Evolutionary conservation across 1,139 yeast species (phyloP), one percentile per base, ranked within the genome.

Genomic region (Protomyces macrosporus): DNA sequence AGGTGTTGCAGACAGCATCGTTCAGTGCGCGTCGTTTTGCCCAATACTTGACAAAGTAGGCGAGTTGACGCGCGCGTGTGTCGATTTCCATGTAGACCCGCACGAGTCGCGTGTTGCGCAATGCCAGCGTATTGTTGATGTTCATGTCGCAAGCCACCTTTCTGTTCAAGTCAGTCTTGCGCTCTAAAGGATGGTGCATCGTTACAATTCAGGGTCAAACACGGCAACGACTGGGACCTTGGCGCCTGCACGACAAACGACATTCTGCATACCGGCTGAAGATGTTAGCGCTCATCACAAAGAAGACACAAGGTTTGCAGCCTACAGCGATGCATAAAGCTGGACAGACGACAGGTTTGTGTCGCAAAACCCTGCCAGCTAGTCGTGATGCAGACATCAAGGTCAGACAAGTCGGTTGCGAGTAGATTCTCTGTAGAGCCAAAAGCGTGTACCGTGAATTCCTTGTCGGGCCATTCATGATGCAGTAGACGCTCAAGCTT

Each of bases 151-250:
- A 69, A 14, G 70, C 62, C 7, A 70, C 56, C 30, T 66, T 54
- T 14, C 48, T 42, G 32, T 42, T 5, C 0, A 2, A 16, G n/a
- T 42, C 23, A 23, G 23, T 23, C 23, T 23, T 23, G 23, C 23
- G 23, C 23, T 23, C 23, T 23, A 2, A 2, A 23, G 23, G 23
- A 23, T 23, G 23, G 23, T 1, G 23, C 23, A 23, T 23, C 23
- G 23, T 23, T 42, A 42, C 40, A 64, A 57, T 45, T 69, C 70
- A 14, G 71, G 70, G 60, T 70, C 72, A 70, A 70, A 69, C 34
- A 70, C 63, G 50, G 69, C 69, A 23, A 69, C 72, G 30, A 70
- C 70, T 23, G 72, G 72, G 6, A 70, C 72, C 50, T 69, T 69
- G 32, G 72, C 72, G 6, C 66, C 66, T 1, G 72, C 69, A 16